Evolutionary conservation across 345 rosid genomes (phyloP).

Genomic region (Salix koriyanagi): DNA sequence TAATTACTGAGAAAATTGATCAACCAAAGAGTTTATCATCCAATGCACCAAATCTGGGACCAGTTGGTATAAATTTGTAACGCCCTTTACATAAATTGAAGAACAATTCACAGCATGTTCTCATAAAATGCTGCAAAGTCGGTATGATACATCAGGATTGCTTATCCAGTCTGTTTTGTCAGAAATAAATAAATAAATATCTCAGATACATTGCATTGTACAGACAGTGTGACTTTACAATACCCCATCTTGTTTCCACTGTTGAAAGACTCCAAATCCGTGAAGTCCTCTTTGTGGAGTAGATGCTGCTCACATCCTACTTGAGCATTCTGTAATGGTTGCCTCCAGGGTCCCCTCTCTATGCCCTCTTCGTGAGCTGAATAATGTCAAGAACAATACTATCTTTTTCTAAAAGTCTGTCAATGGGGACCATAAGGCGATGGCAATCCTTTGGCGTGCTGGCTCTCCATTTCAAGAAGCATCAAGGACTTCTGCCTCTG

Average conservation of each 20-base stretch:
- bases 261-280: slow-evolving; percentile 27
- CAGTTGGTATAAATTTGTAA: slow-evolving; percentile 13
- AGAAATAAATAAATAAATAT: neutral
- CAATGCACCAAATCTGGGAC: slow-evolving; percentile 12
- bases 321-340: slow-evolving; percentile 17
- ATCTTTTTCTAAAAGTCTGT: slow-evolving; percentile 10
- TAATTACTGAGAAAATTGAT: neutral
- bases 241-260: slow-evolving; percentile 26
- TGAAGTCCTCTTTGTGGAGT: slow-evolving; percentile 18
- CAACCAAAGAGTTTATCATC: neutral
- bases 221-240: slow-evolving; percentile 1
- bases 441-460: slow-evolving; percentile 86
- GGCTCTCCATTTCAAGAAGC: slow-evolving; percentile 94
- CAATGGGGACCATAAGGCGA: slow-evolving; percentile 65
- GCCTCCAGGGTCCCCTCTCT: slow-evolving; percentile 20
- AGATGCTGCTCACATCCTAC: slow-evolving; percentile 12
- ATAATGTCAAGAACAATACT: slow-evolving; percentile 17
- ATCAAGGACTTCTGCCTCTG: slow-evolving; percentile 91
- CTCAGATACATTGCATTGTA: slow-evolving; percentile 30
- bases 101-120: slow-evolving; percentile 4
- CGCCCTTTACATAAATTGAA: slow-evolving; percentile 21
- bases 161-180: slow-evolving; percentile 17
- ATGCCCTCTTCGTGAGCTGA: slow-evolving; percentile 16
- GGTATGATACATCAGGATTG: slow-evolving; percentile 25
- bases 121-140: slow-evolving; percentile 17